Percentiles rank a stretch among this genome's conserved stretches.
Evolutionary conservation across 129 eudicot genomes (phyloP).

Genomic region (Dittrichia graveolens): DNA sequence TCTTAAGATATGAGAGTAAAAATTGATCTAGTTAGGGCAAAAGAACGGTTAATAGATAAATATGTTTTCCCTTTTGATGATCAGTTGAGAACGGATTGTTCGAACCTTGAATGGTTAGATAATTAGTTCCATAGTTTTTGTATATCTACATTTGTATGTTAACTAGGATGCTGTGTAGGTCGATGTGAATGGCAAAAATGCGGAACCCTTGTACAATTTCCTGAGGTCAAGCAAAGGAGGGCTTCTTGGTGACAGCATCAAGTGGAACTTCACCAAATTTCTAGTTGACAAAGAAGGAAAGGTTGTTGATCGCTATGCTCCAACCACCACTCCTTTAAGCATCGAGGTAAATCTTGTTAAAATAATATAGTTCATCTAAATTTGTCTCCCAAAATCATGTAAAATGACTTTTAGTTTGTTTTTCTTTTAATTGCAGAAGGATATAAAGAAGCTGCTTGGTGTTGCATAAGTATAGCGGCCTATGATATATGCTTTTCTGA

Average conservation of each 20-base stretch:
- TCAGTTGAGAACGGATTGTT: too few species aligned
- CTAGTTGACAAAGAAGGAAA: constrained; percentile 75
- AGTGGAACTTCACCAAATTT: constrained; percentile 94
- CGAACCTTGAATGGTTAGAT: too few species aligned
- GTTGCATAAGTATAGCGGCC: constrained; percentile 35
- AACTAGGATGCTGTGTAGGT: constrained; percentile 43
- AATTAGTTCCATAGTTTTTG: too few species aligned
- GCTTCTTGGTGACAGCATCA: constrained; percentile 79
- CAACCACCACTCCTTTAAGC: constrained; percentile 95
- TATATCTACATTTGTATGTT: too few species aligned
- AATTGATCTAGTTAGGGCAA: too few species aligned
- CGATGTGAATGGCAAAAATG: constrained; percentile 75
- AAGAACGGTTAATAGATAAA: too few species aligned
- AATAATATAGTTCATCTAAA: neutral
- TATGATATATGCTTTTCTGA: neutral
- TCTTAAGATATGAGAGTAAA: too few species aligned
- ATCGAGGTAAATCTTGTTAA: constrained; percentile 68
- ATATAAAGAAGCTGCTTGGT: constrained; percentile 68
- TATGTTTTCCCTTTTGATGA: too few species aligned
- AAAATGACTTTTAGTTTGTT: neutral
- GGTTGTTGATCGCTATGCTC: constrained; percentile 95
- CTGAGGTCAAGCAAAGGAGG: constrained; percentile 80
- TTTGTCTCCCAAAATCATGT: neutral
- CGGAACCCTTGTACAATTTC: constrained; percentile 80
- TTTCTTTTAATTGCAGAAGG: constrained; percentile 59